These are phyloP conservation scores for Cucumis melo DNA, from an alignment of 306 rosid genomes.

Conservation along the genomic window DNA sequence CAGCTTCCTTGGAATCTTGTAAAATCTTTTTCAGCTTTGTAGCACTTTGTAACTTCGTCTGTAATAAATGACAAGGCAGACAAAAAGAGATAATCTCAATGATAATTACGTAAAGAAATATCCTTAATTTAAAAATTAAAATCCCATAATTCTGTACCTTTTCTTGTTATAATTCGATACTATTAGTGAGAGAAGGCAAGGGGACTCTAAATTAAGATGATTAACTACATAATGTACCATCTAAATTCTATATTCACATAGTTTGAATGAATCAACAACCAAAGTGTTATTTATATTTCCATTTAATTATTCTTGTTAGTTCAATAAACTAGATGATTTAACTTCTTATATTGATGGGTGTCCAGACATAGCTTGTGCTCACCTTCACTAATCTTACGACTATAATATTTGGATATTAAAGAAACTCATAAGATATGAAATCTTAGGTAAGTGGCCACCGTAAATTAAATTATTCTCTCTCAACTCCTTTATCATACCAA, in stretches of 20 bases:
- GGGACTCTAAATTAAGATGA: neutral
- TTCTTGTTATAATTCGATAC: neutral
- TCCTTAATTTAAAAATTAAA: neutral
- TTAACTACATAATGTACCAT: neutral
- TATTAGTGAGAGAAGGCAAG: neutral
- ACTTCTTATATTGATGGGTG: no score
- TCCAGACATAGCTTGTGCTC: no score
- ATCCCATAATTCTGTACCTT: neutral
- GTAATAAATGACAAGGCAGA: constrained; percentile 16
- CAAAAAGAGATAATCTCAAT: constrained; percentile 4
- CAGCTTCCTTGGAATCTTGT: constrained; percentile 85
- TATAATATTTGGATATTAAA: no score
- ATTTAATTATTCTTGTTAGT: neutral
- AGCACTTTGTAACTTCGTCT: constrained; percentile 73
- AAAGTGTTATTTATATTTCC: neutral
- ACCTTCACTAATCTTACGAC: no score
- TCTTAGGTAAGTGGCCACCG: no score
- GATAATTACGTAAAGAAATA: neutral
- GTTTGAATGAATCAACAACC: neutral
- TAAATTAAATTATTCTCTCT: no score
- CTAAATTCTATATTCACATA: neutral
- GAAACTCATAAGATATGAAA: no score
- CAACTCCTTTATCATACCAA: no score
- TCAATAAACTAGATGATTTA: neutral
- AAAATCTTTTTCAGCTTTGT: constrained; percentile 89